These are phyloP conservation scores for Apophysomyces ossiformis DNA, from an alignment of 371 early-diverging fungal genomes.

Conservation along the genomic window DNA sequence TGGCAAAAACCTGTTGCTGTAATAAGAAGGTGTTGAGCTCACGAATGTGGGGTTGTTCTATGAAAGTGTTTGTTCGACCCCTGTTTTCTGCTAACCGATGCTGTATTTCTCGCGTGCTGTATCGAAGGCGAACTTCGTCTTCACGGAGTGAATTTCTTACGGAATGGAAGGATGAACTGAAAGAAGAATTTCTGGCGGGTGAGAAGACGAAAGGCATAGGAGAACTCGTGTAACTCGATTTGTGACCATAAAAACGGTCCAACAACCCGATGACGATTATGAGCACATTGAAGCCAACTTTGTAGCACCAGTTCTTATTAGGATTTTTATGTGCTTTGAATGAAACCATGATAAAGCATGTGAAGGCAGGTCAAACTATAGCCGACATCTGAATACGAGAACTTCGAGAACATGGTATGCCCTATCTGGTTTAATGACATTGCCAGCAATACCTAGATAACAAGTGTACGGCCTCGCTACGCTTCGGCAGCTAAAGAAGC, in stretches of 20 bases:
- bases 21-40: background rate
- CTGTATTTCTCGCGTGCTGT: background rate
- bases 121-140: background rate
- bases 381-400: no score
- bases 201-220: conserved; percentile 8
- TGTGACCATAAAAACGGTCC: background rate
- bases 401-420: no score
- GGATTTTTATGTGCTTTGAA: no score
- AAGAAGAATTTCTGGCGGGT: background rate
- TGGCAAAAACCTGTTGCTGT: background rate
- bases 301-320: no score
- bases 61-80: background rate
- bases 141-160: background rate
- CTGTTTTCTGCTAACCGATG: background rate
- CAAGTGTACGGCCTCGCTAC: no score
- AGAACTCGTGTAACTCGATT: background rate
- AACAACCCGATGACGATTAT: background rate
- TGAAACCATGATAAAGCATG: no score
- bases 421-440: no score
- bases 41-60: background rate
- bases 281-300: background rate
- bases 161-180: background rate
- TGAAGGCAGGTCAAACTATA: no score
- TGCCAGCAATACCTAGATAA: no score
- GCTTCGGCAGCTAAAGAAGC: no score